Base-by-base conservation (phyloP, 2,329 filamentous ascomycete genomes). In the Lachnellula cervina region DNA sequence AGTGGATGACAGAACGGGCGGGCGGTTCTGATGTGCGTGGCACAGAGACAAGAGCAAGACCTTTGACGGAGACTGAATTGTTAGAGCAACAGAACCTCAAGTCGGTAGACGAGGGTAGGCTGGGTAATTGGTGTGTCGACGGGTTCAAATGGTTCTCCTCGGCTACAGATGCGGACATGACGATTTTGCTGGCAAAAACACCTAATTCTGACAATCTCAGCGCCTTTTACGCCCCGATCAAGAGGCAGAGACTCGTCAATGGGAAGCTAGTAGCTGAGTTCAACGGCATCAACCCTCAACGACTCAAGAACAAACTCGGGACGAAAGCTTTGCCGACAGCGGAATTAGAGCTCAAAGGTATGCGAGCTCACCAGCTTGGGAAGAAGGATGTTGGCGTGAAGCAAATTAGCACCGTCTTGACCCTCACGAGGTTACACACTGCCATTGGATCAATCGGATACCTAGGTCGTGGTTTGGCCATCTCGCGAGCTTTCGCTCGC, bases 1-100 rank as follows among this genome's bases (percentile, higher is more conserved):
- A 90, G 67, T 90, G 87, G 87, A 89, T 90, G 87, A 90, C 87
- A 0, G 86, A 89, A 63, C 76, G 86, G 2, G 76, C 78, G 0
- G 86, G 86, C 1, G 87, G 86, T 0, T 87, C 83, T 59, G 87
- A 90, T 63, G 84, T 89, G 1, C 82, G 82, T 3, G 76, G 79
- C 38, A 88, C 83, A 0, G 86, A 90, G 69, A 89, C 86, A 0
- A 70, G 80, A 4, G 84, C 84, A 25, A 46, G 21, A 21, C n/a
- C n/a, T 19, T 13, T 21, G 17, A 44, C n/a, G 11, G 17, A 25
- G n/a, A 16, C 8, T n/a, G 44, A 25, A 14, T 16, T 4, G 5
- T 16, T 5, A 9, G 44, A 46, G 13, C 11, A 25, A n/a, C n/a
- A 46, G 14, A 46, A 28, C 16, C 23, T 46, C 4, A 28, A 28